Evolutionary conservation across 192 early-diverging fungal genomes (phyloP).

Genomic region (Rhizophagus sp.): DNA sequence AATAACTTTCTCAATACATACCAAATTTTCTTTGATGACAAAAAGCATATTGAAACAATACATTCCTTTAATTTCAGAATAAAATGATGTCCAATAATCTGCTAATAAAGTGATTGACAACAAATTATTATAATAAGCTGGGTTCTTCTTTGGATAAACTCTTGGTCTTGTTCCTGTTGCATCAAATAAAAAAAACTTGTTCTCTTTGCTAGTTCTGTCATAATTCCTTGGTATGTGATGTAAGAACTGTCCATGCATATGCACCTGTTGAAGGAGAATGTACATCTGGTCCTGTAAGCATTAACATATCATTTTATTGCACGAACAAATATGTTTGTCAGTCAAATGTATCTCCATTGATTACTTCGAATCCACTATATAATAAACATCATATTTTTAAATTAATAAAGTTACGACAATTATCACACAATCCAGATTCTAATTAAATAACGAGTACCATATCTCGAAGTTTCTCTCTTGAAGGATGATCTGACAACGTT

Average conservation of each 20-base stretch:
- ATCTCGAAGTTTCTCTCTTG: constrained; percentile 51
- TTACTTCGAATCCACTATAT: constrained; percentile 59
- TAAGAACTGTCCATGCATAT: constrained; percentile 64
- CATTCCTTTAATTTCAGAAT: constrained; percentile 59
- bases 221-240: constrained; percentile 48
- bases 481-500: constrained; percentile 63
- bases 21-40: constrained; percentile 57
- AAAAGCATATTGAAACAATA: constrained; percentile 66
- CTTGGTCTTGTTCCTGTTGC: constrained; percentile 59
- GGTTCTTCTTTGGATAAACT: constrained; percentile 39
- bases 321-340: constrained; percentile 54
- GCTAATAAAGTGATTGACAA: constrained; percentile 56
- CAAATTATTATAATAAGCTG: constrained; percentile 40
- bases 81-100: constrained; percentile 62
- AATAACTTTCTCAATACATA: constrained; percentile 47
- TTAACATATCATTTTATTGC: constrained; percentile 48
- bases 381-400: neutral
- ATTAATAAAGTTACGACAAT: neutral
- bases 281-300: constrained; percentile 66
- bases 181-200: constrained; percentile 65
- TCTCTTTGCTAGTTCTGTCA: constrained; percentile 59
- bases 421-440: no score
- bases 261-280: constrained; percentile 59
- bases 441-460: constrained; percentile 33
- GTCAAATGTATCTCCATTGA: constrained; percentile 63